Base-by-base conservation (phyloP, 1,139 yeast genomes). In the Candida buenavistaensis region DNA sequence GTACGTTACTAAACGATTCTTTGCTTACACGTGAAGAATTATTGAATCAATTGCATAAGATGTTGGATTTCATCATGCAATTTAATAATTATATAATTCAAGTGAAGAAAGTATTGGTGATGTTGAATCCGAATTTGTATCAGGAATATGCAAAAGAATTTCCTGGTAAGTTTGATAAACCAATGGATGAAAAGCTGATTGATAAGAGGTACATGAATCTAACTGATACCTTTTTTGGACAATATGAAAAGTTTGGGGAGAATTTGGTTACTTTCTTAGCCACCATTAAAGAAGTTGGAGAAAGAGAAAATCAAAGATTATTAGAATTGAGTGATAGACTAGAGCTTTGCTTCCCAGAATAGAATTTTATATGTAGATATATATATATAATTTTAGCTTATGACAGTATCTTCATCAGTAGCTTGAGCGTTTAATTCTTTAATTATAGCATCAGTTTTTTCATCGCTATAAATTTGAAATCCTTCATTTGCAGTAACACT, bases 401-500 rank as follows among this genome's bases (percentile, higher is more conserved):
- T 38, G 13, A 36, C 52, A 20, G 51, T 42, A 33, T 52, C 61
- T 34, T 46, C 51, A 35, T 55, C 59, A 27, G 74, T 72, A 47
- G 76, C 82, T 57, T 82, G 86, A 51, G 82, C 88, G 50, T 82
- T 86, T 56, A 90, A 72, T 40, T 68, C 72, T 48, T 78, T 80
- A 42, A 92, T 92, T 37, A 90, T 85, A 40, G 75, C 83, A 35
- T 87, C 88, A 52, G 96, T 88, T 57, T 83, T 82, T 33, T 79
- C 88, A 50, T 90, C 96, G 30, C 74, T 71, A 62, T 94, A 94
- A 41, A 92, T 82, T 59, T 82, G 78, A 67, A 89, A 94, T 0
- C 98, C 98, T 26, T 75, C 77, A 23, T 82, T 94, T 50, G 75
- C 74, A 23, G 98, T 92, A 32, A 94, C 96, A 51, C 92, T 78